phyloP scores from a whole-genome alignment of 116 monocot species.

The Phalaenopsis hybrid region DNA sequence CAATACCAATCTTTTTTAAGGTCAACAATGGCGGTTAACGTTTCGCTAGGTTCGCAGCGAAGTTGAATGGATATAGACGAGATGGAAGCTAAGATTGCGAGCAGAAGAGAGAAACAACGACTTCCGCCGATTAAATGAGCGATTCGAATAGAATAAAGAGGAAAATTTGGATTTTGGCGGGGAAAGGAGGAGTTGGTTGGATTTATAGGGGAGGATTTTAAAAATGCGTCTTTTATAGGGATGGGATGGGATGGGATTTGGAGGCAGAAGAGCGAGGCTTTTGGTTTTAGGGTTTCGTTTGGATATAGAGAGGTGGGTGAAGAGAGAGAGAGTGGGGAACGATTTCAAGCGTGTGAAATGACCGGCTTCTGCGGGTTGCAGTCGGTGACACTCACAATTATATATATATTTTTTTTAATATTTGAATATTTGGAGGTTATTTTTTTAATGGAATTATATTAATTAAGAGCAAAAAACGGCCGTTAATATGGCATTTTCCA shows the following conservation, averaged over 20 bases:
- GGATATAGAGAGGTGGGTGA: background rate
- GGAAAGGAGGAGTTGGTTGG: background rate
- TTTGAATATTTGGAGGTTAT: no score
- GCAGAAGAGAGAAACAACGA: background rate
- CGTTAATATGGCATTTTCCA: no score
- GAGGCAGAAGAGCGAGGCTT: background rate
- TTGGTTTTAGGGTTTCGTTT: background rate
- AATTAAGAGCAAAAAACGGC: no score
- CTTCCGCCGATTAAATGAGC: background rate
- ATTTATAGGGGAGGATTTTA: background rate
- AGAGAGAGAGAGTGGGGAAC: background rate
- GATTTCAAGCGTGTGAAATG: background rate
- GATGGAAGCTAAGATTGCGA: background rate
- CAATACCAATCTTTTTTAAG: background rate
- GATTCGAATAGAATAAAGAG: background rate
- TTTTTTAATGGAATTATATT: no score
- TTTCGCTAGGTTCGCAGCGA: background rate
- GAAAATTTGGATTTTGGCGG: background rate
- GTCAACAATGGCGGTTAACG: background rate
- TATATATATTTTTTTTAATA: no score
- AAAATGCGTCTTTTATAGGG: conserved; percentile 2
- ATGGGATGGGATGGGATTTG: conserved; percentile 3
- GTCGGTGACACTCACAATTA: background rate
- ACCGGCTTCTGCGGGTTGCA: background rate
- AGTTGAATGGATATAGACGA: background rate